Conservation (phyloP, 2,329 filamentous ascomycete species). For the Pyrenochaeta sp. region DNA sequence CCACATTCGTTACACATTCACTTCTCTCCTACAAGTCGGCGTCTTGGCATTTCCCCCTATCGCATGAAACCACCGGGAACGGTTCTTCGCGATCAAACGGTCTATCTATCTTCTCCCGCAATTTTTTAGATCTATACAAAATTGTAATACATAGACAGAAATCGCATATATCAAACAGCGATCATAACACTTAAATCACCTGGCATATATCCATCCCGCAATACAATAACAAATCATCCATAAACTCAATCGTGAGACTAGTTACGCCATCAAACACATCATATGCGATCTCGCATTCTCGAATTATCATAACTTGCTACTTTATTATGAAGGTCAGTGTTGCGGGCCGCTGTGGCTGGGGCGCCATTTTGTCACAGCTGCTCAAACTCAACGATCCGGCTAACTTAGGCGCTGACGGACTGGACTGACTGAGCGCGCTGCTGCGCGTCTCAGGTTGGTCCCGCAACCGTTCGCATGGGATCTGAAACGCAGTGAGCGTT, state of each 20-base stretch:
- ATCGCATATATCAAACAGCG: constrained; percentile 2
- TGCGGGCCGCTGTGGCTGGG: neutral
- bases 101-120: constrained; percentile 10
- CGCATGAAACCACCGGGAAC: neutral
- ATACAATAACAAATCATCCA: constrained; percentile 1
- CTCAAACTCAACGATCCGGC: no score
- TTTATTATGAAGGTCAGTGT: neutral
- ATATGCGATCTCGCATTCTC: neutral
- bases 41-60: constrained; percentile 1
- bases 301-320: neutral
- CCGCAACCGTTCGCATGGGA: neutral
- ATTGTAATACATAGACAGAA: neutral
- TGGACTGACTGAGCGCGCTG: neutral
- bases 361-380: neutral
- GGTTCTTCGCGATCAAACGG: no score
- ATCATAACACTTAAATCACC: constrained; percentile 11
- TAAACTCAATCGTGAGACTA: constrained; percentile 17
- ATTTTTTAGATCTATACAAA: constrained; percentile 4
- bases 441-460: neutral
- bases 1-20: neutral
- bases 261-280: neutral
- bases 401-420: no score
- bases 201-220: constrained; percentile 3
- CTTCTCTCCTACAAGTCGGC: constrained; percentile 3
- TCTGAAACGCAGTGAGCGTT: neutral